phyloP scores from a whole-genome alignment of 75 land plant genomes.

The Adiantum capillusveneris region DNA sequence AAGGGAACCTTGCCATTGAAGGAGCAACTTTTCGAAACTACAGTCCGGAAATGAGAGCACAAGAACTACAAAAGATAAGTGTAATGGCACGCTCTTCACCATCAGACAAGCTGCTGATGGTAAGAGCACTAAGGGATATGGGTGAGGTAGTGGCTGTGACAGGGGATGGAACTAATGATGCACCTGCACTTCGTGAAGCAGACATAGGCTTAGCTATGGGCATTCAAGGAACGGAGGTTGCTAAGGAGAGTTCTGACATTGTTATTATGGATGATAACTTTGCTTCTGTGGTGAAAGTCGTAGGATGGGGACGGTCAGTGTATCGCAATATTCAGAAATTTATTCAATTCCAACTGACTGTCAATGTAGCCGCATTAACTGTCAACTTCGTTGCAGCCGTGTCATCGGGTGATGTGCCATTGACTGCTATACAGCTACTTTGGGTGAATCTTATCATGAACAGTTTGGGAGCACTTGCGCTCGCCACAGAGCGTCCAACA shows the following conservation, averaged over 20 bases:
- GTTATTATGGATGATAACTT: conserved; percentile 51
- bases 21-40: conserved; percentile 28
- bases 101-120: conserved; percentile 45
- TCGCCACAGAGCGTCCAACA: conserved; percentile 50
- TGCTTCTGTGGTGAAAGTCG: conserved; percentile 39
- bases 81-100: conserved; percentile 72
- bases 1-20: conserved; percentile 28
- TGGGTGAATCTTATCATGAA: conserved; percentile 67
- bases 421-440: conserved; percentile 48
- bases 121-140: conserved; percentile 27
- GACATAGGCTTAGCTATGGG: conserved; percentile 81
- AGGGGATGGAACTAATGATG: conserved; percentile 78
- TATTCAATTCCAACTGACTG: conserved; percentile 57
- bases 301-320: conserved; percentile 49
- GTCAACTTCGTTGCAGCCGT: conserved; percentile 42
- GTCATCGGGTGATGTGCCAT: conserved; percentile 40
- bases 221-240: conserved; percentile 70
- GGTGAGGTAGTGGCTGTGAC: conserved; percentile 69
- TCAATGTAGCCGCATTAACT: conserved; percentile 41
- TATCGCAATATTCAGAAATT: conserved; percentile 54
- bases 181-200: conserved; percentile 64
- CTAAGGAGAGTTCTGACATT: conserved; percentile 53
- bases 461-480: conserved; percentile 52
- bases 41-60: conserved; percentile 15
- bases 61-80: conserved; percentile 17